phyloP scores from a whole-genome alignment of 768 basidiomycete species.

The Lactarius indigo region DNA sequence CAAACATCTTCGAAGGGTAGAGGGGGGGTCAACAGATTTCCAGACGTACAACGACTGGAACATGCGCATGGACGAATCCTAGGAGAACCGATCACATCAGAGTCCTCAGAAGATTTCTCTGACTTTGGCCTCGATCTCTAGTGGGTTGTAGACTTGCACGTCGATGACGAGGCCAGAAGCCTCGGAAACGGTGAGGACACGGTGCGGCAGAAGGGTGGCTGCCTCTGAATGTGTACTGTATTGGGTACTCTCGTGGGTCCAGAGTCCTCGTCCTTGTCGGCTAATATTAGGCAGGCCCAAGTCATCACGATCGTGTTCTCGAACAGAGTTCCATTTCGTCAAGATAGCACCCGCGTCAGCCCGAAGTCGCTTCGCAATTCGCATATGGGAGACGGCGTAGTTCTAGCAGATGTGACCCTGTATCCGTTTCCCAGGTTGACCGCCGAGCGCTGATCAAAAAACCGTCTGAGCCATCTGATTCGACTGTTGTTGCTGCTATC shows the following conservation, averaged over 20 bases:
- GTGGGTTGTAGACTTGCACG: constrained; percentile 31
- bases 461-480: neutral
- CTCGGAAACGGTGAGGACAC: constrained; percentile 46
- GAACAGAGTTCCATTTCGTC: neutral
- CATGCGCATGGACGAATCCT: constrained; percentile 59
- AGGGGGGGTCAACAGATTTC: constrained; percentile 3
- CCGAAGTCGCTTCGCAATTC: neutral
- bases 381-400: neutral
- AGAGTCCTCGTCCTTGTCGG: neutral
- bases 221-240: constrained; percentile 35
- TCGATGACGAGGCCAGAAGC: constrained; percentile 47
- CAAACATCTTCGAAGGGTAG: neutral
- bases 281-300: neutral
- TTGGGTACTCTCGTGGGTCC: constrained; percentile 3
- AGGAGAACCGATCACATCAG: constrained; percentile 46
- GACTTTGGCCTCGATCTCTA: constrained; percentile 10
- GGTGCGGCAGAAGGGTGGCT: constrained; percentile 41
- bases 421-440: neutral
- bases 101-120: constrained; percentile 20
- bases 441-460: constrained; percentile 11
- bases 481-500: neutral
- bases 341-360: constrained; percentile 6
- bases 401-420: neutral
- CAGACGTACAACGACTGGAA: constrained; percentile 42
- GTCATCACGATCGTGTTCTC: neutral